phyloP scores from a whole-genome alignment of 1,139 yeast species.

The Candida sp. region DNA sequence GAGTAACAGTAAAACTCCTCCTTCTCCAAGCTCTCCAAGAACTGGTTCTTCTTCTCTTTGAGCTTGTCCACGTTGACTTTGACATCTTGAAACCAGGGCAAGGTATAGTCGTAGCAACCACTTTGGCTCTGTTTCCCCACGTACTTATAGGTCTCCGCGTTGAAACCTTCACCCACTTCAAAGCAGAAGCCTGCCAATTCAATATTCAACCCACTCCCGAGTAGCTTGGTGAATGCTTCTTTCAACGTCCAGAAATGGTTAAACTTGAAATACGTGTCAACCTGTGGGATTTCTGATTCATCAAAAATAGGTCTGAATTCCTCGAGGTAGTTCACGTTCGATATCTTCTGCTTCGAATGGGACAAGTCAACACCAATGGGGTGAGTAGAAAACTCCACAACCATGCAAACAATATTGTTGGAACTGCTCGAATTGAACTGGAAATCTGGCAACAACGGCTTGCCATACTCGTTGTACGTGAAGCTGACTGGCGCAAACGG shows the following conservation, averaged over 20 bases:
- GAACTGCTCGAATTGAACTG: constrained; percentile 63
- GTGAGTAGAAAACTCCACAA: constrained; percentile 31
- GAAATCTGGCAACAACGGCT: constrained; percentile 31
- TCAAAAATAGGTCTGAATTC: constrained; percentile 58
- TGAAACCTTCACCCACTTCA: constrained; percentile 7
- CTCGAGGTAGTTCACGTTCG: constrained; percentile 34
- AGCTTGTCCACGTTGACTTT: constrained; percentile 13
- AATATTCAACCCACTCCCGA: constrained; percentile 65
- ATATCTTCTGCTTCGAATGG: constrained; percentile 48
- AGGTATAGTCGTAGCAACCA: constrained; percentile 4
- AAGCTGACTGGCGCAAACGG: constrained; percentile 24
- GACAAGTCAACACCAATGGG: constrained; percentile 70
- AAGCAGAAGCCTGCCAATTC: constrained; percentile 41
- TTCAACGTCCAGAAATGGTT: constrained; percentile 75
- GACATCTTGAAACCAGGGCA: constrained; percentile 18
- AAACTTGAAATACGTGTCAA: constrained; percentile 30
- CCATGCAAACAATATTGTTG: constrained; percentile 49
- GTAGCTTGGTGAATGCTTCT: constrained; percentile 67
- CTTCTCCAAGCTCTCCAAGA: constrained; percentile 13
- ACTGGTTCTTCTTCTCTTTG: constrained; percentile 11
- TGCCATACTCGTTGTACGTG: constrained; percentile 36
- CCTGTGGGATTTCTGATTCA: constrained; percentile 35
- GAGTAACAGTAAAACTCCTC: constrained; percentile 23
- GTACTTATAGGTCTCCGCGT: constrained; percentile 3
- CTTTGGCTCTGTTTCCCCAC: background rate